Evolutionary conservation across 495 filamentous ascomycete species (phyloP), one percentile per base, ranked within the genome.

Genomic region (Thermochaetoides thermophila): DNA sequence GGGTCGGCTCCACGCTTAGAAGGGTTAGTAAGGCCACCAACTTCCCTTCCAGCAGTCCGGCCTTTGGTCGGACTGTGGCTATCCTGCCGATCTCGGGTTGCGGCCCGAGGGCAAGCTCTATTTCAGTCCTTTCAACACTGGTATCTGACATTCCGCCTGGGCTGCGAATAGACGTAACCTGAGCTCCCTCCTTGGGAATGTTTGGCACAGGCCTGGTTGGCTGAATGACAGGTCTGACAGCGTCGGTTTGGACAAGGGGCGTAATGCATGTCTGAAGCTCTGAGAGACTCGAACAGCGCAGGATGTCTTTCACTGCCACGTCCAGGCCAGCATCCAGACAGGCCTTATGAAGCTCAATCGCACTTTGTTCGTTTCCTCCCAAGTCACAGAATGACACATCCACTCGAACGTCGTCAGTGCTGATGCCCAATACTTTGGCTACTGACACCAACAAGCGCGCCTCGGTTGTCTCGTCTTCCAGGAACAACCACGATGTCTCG

Each of bases 21-120:
- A 66, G 43, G 11, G 59, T 61, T 19, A 62, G 38, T 8, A 66
- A 43, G 13, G 57, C 60, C 15, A 64, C 53, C 15, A 62, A 44
- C 34, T 55, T 56, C 5, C 55, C 60, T 32, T 66, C 62, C 14
- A 66, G 57, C 12, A 57, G 43, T 9, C 62, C 62, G 6, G 62
- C 62, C 38, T 59, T 64, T 15, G 62, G 61, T 21, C 53, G 55
- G 7, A 63, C 45, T 4, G 59, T 49, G 20, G 54, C 50, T 20
- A 61, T 53, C 33, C 50, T 48, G 14, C 47, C 50, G 11, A 64
- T 42, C 14, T 49, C 41, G 7, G 39, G 45, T 9, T 46, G 44
- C 12, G 17, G 20, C 13, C 44, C 40, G 1, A 57, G 34, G 3
- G 46, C 42, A 28, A 41, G 32, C 38, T 57, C 54, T 9, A 52